phyloP scores from a whole-genome alignment of 208 protist species.

The Leishmania tropica region DNA sequence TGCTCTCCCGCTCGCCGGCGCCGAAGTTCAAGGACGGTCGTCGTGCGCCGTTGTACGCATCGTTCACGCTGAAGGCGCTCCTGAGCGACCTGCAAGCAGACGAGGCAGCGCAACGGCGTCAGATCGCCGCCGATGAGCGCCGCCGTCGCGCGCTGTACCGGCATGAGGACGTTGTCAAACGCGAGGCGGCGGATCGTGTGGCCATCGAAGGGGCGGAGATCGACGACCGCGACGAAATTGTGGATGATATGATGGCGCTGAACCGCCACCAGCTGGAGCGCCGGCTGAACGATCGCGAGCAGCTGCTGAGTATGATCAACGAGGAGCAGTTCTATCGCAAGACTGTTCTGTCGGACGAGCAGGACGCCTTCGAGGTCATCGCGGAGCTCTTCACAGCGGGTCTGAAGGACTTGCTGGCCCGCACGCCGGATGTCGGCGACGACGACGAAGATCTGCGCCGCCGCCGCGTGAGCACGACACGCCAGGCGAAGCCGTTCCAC shows the following conservation, averaged over 20 bases:
- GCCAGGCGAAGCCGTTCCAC: slow-evolving; percentile 79
- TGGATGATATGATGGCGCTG: slow-evolving; percentile 52
- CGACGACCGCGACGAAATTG: slow-evolving; percentile 51
- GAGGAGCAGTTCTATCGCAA: slow-evolving; percentile 81
- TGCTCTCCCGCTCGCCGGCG: slow-evolving; percentile 33
- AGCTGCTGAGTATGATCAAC: slow-evolving; percentile 37
- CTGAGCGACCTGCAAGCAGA: slow-evolving; percentile 39
- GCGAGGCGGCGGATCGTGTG: slow-evolving; percentile 50
- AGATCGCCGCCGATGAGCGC: slow-evolving; percentile 52
- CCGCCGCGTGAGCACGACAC: slow-evolving; percentile 46
- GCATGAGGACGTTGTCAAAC: slow-evolving; percentile 45
- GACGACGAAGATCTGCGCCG: slow-evolving; percentile 48
- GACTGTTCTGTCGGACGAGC: slow-evolving; percentile 59
- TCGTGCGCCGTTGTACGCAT: slow-evolving; percentile 17
- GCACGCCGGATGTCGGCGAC: slow-evolving; percentile 20
- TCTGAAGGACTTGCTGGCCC: slow-evolving; percentile 46
- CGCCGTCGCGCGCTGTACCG: slow-evolving; percentile 60
- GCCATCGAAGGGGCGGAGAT: slow-evolving; percentile 51
- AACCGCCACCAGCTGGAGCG: slow-evolving; percentile 66
- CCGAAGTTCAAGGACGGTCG: slow-evolving; percentile 12
- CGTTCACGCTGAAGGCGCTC: slow-evolving; percentile 38
- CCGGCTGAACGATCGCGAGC: slow-evolving; percentile 58
- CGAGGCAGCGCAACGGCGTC: slow-evolving; percentile 48
- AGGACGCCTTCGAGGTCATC: slow-evolving; percentile 72
- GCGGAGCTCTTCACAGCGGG: slow-evolving; percentile 61